Evolutionary conservation across 768 basidiomycete genomes (phyloP).

Genomic region (Neoboletus magnificus): DNA sequence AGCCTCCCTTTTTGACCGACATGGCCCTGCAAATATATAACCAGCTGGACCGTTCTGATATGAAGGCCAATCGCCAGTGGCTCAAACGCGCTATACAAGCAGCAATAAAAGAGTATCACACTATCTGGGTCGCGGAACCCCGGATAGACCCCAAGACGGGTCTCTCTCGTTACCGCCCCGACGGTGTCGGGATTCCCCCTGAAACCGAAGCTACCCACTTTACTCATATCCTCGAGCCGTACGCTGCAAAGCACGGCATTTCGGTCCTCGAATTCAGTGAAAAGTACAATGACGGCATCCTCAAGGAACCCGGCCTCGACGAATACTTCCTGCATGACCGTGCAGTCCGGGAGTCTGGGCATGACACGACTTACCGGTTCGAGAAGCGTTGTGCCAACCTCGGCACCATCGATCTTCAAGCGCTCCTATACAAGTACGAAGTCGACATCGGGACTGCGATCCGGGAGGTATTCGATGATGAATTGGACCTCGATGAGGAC

Average conservation of each 20-base stretch:
- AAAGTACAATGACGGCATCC: slow-evolving; percentile 81
- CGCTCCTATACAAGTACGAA: slow-evolving; percentile 97
- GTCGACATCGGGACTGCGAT: slow-evolving; percentile 98
- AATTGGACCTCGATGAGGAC: slow-evolving; percentile 88
- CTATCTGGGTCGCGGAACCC: slow-evolving; percentile 93
- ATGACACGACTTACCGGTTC: slow-evolving; percentile 95
- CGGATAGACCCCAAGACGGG: slow-evolving; percentile 94
- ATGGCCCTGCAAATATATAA: slow-evolving; percentile 98
- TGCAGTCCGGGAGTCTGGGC: slow-evolving; percentile 92
- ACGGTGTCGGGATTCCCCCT: slow-evolving; percentile 92
- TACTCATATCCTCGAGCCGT: slow-evolving; percentile 95
- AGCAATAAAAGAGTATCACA: slow-evolving; percentile 98
- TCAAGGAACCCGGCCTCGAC: slow-evolving; percentile 86
- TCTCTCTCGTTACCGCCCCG: slow-evolving; percentile 90
- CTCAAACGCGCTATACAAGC: slow-evolving; percentile 94
- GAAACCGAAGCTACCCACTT: slow-evolving; percentile 99
- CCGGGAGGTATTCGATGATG: slow-evolving; percentile 90
- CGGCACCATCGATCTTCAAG: slow-evolving; percentile 93
- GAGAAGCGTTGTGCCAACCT: slow-evolving; percentile 98
- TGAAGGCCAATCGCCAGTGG: slow-evolving; percentile 79
- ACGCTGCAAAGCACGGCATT: slow-evolving; percentile 85
- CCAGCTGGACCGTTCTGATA: slow-evolving; percentile 83
- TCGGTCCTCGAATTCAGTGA: slow-evolving; percentile 96
- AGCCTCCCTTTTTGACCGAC: slow-evolving; percentile 98
- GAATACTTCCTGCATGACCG: slow-evolving; percentile 98